Evolutionary conservation across 768 basidiomycete species (phyloP), one percentile per base, ranked within the genome.

Genomic region (Mycena epipterygia): DNA sequence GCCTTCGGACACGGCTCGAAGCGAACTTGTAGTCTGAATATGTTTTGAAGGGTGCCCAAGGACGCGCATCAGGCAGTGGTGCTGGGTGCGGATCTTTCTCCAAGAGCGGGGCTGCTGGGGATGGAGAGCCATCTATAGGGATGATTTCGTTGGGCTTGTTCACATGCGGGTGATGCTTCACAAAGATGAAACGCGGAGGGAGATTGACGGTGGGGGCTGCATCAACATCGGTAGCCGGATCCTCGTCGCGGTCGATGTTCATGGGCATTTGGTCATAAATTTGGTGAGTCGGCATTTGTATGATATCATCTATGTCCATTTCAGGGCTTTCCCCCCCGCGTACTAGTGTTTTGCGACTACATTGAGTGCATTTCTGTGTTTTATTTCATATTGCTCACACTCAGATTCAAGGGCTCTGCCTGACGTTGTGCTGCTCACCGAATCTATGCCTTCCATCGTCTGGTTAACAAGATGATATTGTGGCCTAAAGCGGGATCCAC

Each of bases 151-250:
- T 35, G 5, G 55, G 37, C n/a, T 59, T 65, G 5, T 60, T 27
- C 0, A 63, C 62, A 19, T 60, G 56, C 5, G 68, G 68, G 39
- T 70, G 63, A 23, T 70, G 68, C 25, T 64, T 65, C 7, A 70
- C 55, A 11, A 59, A 39, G 19, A 70, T 70, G 44, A 70, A 70
- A 12, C 63, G 68, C 17, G 46, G 41, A 21, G 57, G 62, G 30
- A 64, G 63, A 44, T 5, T 16, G 30, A 52, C 56, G 5, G 57
- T 67, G 5, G 64, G 21, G 30, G 19, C 4, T 27, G 56, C 35
- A 14, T 41, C 27, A n/a, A 8, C 56, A 37, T 23, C 11, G 37
- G 21, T 3, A 14, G 3, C 19, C 21, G 37, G 39, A 33, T 53
- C 52, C 13, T 44, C 30, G 25, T 44, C 63, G 1, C 11, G 37